Evolutionary conservation across 768 basidiomycete genomes (phyloP), one percentile per base, ranked within the genome.

Genomic region (Cantharellus cinnabarinus): DNA sequence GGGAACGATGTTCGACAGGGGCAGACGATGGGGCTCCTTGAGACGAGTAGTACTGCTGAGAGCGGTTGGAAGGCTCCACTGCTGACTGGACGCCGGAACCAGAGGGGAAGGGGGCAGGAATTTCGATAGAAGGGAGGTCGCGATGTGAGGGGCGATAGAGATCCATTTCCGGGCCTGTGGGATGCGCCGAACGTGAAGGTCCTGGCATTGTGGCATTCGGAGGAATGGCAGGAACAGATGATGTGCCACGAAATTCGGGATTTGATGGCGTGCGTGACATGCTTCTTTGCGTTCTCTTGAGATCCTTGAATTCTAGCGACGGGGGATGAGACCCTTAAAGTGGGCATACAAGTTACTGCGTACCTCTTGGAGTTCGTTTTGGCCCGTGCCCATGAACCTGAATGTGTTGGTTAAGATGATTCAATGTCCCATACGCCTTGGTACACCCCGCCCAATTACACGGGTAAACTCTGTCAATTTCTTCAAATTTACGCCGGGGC

Each of bases 381-480:
- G 75, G 59, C 50, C 94, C 94, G 68, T 99, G 94, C 70, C 87
- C 87, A 70, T 97, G 94, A 88, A 95, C 95, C n/a, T 82, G 85
- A 60, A 97, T 89, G 69, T 99, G 94, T 39, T 91, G 90, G 68
- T 99, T 99, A 62, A 99, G 76, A 70, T 99, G 94, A 68, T 99
- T 97, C 55, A 97, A 75, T 3, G 91, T 95, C 39, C 91, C 91
- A 66, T 94, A 95, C 37, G 86, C 77, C 72, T 94, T 94, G 59
- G 79, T 75, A 66, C 77, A 78, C 29, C 67, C 70, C 35, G 67
- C 64, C 58, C 63, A 71, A 44, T 56, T 62, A 55, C 62, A 64
- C 3, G 7, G 41, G 53, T 63, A 65, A 41, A 65, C 55, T 5
- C 62, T 50, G 41, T 63, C 64, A 50, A 65, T 63, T 59, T 63